Evolutionary conservation across 495 filamentous ascomycete genomes (phyloP).

Genomic region (Tirmania nivea): DNA sequence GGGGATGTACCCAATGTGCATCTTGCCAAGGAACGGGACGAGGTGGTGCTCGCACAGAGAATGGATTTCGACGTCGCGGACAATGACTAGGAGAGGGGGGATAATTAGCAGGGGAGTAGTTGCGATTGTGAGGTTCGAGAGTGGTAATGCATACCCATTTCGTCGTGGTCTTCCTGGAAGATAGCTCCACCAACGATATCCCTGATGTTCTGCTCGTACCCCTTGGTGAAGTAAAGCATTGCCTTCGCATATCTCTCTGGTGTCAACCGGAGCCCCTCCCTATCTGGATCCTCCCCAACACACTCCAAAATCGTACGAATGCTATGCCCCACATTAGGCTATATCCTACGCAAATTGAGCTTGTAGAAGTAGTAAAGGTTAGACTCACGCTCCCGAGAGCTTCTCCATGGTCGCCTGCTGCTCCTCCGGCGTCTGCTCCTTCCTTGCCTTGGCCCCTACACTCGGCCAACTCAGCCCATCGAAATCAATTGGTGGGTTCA

Average conservation of each 20-base stretch:
- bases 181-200: conserved; percentile 89
- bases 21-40: conserved; percentile 91
- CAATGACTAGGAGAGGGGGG: conserved; percentile 38
- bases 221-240: conserved; percentile 97
- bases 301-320: conserved; percentile 82
- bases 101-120: neutral
- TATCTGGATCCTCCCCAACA: conserved; percentile 81
- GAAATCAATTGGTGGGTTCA: conserved; percentile 47
- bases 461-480: conserved; percentile 53
- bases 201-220: conserved; percentile 85
- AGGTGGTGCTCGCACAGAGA: conserved; percentile 94
- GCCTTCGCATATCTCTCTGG: conserved; percentile 86
- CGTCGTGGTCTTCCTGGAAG: conserved; percentile 92
- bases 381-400: conserved; percentile 44
- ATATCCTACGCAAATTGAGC: neutral
- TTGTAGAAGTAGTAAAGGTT: neutral
- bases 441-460: conserved; percentile 10
- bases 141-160: conserved; percentile 23
- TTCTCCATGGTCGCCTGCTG: conserved; percentile 47
- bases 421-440: conserved; percentile 31
- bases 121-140: neutral
- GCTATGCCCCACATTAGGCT: neutral
- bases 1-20: conserved; percentile 98
- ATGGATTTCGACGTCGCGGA: conserved; percentile 93
- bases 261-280: conserved; percentile 71